Evolutionary conservation across 2,329 filamentous ascomycete species (phyloP).

Genomic region (Cladosporium sp.): DNA sequence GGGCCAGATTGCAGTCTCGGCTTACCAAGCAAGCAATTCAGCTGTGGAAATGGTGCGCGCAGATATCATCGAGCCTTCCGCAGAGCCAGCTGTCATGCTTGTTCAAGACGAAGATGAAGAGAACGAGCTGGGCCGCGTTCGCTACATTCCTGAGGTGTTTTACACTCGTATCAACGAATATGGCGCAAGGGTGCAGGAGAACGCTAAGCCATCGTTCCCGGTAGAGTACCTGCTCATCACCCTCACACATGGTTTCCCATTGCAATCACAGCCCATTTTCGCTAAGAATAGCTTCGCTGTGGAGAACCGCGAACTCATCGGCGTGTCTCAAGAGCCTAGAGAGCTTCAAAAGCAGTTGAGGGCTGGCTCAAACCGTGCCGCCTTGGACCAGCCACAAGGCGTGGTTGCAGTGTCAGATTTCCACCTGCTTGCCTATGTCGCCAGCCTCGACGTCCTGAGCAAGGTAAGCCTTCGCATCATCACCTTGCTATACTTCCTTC

Average conservation of each 20-base stretch:
- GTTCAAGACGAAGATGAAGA: conserved; percentile 90
- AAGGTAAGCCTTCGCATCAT: conserved; percentile 56
- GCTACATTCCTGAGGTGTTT: conserved; percentile 97
- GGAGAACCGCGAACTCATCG: conserved; percentile 84
- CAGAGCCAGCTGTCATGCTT: conserved; percentile 88
- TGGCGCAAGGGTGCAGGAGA: conserved; percentile 91
- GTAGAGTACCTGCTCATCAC: conserved; percentile 96
- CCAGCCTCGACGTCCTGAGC: conserved; percentile 72
- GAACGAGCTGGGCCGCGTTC: conserved; percentile 62
- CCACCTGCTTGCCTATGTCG: conserved; percentile 85
- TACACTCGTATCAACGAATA: conserved; percentile 96
- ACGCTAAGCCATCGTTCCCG: conserved; percentile 92
- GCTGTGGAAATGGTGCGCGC: conserved; percentile 96
- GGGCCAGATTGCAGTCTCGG: conserved; percentile 80
- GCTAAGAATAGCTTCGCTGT: conserved; percentile 79
- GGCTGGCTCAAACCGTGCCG: conserved; percentile 46
- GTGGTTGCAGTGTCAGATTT: conserved; percentile 81
- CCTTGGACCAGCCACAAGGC: conserved; percentile 57
- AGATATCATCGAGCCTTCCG: conserved; percentile 90
- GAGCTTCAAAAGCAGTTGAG: conserved; percentile 65
- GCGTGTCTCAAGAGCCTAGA: conserved; percentile 75
- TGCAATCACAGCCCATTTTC: conserved; percentile 54
- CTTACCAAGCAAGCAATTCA: conserved; percentile 92
- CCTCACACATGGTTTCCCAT: conserved; percentile 89
- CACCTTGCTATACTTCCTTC: not conserved